phyloP scores from a whole-genome alignment of 140 eudicot genomes.

The Senecio squalidus region DNA sequence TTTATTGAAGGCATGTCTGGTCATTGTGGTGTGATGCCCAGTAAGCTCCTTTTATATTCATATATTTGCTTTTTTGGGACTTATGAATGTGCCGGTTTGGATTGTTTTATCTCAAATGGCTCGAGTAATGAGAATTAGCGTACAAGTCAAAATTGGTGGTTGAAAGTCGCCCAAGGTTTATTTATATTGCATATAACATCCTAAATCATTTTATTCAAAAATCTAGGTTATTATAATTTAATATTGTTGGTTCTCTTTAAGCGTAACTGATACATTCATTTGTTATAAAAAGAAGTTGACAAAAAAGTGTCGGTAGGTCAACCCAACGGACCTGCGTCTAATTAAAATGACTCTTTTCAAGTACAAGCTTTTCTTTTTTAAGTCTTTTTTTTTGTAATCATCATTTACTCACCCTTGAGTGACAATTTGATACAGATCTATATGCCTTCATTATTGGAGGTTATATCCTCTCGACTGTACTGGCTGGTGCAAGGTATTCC shows the following conservation, averaged over 20 bases:
- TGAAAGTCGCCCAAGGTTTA: neutral
- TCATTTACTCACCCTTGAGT: neutral
- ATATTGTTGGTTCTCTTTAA: neutral
- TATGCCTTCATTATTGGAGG: conserved; percentile 91
- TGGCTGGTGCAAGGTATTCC: conserved; percentile 84
- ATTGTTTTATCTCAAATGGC: neutral
- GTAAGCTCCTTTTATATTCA: neutral
- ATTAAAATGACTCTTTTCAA: no score
- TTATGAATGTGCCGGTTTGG: neutral
- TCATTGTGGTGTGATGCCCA: neutral
- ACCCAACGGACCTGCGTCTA: no score
- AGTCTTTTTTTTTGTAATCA: neutral
- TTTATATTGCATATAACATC: neutral
- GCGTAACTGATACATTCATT: neutral
- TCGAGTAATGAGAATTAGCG: neutral
- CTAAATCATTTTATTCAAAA: neutral
- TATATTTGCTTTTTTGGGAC: neutral
- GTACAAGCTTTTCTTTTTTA: no score
- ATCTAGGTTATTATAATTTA: no score
- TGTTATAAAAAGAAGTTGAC: no score
- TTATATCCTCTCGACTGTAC: conserved; percentile 69
- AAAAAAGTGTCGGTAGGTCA: no score
- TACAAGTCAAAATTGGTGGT: neutral
- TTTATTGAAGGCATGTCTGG: neutral
- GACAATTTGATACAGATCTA: conserved; percentile 42